These are phyloP conservation scores for Emmonsia crescens DNA, from an alignment of 2,329 filamentous ascomycete species.

Conservation along the genomic window DNA sequence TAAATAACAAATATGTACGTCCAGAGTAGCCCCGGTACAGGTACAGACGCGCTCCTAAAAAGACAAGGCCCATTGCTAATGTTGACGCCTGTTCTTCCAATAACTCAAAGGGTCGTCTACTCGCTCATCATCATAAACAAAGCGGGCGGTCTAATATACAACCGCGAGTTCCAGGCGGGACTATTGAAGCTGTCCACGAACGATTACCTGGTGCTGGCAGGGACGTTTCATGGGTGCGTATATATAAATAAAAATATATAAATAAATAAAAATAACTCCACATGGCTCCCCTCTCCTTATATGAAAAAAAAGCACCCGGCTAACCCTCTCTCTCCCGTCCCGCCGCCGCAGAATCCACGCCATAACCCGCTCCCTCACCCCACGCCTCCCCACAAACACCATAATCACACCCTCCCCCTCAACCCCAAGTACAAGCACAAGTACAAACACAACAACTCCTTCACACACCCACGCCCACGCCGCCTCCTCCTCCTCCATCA, in stretches of 20 bases:
- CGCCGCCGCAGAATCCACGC: conserved; percentile 45
- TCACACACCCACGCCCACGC: conserved; percentile 14
- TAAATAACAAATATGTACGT: not conserved
- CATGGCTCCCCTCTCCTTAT: not conserved
- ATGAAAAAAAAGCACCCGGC: not conserved
- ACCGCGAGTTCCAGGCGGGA: conserved; percentile 80
- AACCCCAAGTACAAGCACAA: conserved; percentile 21
- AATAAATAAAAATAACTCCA: too few species aligned
- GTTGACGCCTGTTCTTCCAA: not conserved
- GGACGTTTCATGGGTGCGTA: conserved; percentile 84
- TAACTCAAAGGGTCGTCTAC: conserved; percentile 75
- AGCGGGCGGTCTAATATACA: conserved; percentile 90
- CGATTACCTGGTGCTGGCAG: conserved; percentile 91
- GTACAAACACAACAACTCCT: conserved; percentile 16
- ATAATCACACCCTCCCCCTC: conserved; percentile 15
- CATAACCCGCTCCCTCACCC: conserved; percentile 48
- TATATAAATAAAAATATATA: not conserved
- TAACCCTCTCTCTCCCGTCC: not conserved
- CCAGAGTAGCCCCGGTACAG: not conserved
- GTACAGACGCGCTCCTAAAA: not conserved
- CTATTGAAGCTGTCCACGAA: conserved; percentile 86
- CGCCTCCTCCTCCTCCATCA: conserved; percentile 17
- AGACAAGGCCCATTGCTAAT: not conserved
- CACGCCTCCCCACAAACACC: conserved; percentile 26
- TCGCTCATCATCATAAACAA: conserved; percentile 98